Conservation (phyloP, 2,329 filamentous ascomycete species). For the Hirsutella minnesotensis region DNA sequence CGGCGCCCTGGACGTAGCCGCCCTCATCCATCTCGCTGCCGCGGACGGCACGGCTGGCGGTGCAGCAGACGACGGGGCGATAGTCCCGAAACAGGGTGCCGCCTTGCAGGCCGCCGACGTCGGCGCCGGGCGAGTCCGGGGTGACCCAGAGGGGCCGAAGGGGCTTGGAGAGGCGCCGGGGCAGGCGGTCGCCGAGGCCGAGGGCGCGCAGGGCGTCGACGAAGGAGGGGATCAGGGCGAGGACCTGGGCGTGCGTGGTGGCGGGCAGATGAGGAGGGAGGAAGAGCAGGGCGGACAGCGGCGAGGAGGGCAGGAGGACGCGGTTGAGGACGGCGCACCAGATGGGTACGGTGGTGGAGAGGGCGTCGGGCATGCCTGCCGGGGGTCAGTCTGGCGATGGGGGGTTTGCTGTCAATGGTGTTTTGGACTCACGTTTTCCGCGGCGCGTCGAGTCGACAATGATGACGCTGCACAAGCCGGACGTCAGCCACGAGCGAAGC, state of each 20-base stretch:
- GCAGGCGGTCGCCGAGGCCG: conserved; percentile 40
- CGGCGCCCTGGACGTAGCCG: conserved; percentile 82
- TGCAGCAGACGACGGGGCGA: conserved; percentile 72
- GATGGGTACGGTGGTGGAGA: conserved; percentile 86
- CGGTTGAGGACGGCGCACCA: conserved; percentile 86
- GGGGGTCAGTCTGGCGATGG: conserved; percentile 6
- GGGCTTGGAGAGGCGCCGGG: conserved; percentile 52
- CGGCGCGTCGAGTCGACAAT: conserved; percentile 88
- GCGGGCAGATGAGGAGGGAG: conserved; percentile 64
- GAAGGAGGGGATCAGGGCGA: conserved; percentile 44
- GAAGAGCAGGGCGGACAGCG: conserved; percentile 41
- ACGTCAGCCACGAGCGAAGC: not conserved
- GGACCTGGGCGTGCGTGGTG: conserved; percentile 66
- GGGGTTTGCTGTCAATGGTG: not conserved
- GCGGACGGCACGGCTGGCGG: conserved; percentile 59
- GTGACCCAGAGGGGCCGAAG: conserved; percentile 73
- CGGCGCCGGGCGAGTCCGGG: conserved; percentile 41
- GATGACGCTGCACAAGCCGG: conserved; percentile 43
- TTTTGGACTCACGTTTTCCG: conserved; percentile 56
- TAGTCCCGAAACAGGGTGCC: conserved; percentile 40
- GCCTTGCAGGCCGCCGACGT: conserved; percentile 5
- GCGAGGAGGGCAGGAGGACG: conserved; percentile 54
- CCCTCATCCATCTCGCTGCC: conserved; percentile 54
- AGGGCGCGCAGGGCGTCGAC: conserved; percentile 40
- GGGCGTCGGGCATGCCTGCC: conserved; percentile 77